Base-by-base conservation (phyloP, 352 stramenopile species). In the Aphanomyces stellatus region DNA sequence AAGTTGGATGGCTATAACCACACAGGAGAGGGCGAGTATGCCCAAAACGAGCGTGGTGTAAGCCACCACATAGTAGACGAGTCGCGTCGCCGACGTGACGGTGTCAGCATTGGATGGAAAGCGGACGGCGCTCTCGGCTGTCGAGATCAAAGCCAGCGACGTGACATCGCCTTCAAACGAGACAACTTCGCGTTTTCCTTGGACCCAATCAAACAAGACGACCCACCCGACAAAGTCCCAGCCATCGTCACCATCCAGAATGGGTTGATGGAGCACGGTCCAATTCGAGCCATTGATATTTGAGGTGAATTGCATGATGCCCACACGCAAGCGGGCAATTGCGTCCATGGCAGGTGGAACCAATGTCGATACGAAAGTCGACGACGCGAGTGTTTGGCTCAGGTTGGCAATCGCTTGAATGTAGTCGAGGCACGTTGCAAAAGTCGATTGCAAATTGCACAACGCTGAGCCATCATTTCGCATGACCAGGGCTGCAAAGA, bases 241-340 rank as follows among this genome's bases (percentile, higher is more conserved):
- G 11, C 3, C 25, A 3, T 27, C 7, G 5, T 49, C n/a, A 25
- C 22, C 55, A n/a, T 31, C 55, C 1, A 63, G 22, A 13, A 63
- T 24, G n/a, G 55, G 55, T 27, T 63, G 55, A 4, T 34, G 30
- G 11, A 65, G n/a, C 4, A 65, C 17, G 19, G 28, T 8, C 57
- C 33, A 53, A 22, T 51, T 51, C 24, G n/a, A 51, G 27, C 30
- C 57, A 27, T 65, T 31, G 24, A 25, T 6, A 7, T 13, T 11
- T 55, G 31, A 34, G 1, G 34, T 19, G 33, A 65, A 65, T 19
- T 65, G 57, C 57, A 65, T 65, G 28, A 55, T 51, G 5, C 57
- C 34, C 8, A 51, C 25, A 17, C 17, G 8, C 37, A 17, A 17
- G 8, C 8, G 8, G 37, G 37, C 17, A 8, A 43, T 17, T 8